Base-by-base conservation (phyloP, 441 rosid genomes). In the Theobroma grandiflorum region DNA sequence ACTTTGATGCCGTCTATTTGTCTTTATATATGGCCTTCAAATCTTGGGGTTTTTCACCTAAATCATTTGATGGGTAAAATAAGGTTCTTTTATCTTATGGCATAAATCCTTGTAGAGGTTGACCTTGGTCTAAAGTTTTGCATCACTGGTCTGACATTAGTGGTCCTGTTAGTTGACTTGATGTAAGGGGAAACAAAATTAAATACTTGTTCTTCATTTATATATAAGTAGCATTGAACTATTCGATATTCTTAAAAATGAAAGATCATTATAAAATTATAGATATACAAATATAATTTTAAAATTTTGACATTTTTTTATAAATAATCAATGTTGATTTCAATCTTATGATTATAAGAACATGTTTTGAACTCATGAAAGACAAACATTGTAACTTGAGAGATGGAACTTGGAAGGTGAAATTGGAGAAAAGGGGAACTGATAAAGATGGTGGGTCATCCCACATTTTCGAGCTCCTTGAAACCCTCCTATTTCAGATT, bases 1-100 rank as follows among this genome's bases (percentile, higher is more conserved):
- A 81, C 50, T 64, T 78, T 78, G 69, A 5, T 67, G 18, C 80
- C 8, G 59, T 78, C 68, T 71, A 12, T 62, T 81, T 86, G 88
- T 83, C 84, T 16, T n/a, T 58, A 71, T 61, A 50, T 65, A 12
- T 35, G 37, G 33, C 40, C 49, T 53, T 53, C 45, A 37, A 72
- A 5, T 53, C 37, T 53, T 37, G 45, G 45, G 31, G 0, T 26
- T 35, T 52, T 72, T 18, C 8, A 35, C 11, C 22, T 4, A 49
- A 31, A 4, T 15, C 42, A 70, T 70, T 45, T 45, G 49, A 45
- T 45, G 49, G 49, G 49, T 45, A 45, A 45, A 45, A 6, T 7
- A 6, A 2, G 49, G 45, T 42, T 42, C 45, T 45, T 26, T 45
- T 16, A 11, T 8, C 69, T 37, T 31, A 33, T 33, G 14, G 8